Evolutionary conservation across 768 basidiomycete species (phyloP), one percentile per base, ranked within the genome.

Genomic region (Termitomyces sp.): DNA sequence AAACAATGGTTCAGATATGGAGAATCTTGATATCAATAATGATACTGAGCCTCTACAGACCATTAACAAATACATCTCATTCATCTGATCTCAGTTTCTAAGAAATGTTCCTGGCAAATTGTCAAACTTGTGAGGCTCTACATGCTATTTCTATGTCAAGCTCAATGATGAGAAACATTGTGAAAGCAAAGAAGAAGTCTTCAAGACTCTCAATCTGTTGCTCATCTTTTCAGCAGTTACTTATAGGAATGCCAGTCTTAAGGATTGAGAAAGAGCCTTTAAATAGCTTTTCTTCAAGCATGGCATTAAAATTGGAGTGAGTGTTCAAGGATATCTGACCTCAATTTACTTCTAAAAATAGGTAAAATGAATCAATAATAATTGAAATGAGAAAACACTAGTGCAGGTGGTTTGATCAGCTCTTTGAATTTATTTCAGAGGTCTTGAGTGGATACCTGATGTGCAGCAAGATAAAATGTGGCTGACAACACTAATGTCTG

Each of bases 391-490:
- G n/a, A 13, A 13, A 16, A n/a, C 24, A 12, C 37, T 49, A 1
- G 24, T 43, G 4, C 1, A 40, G 37, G n/a, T 22, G 16, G 22
- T 43, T 43, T 4, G 42, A 22, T 42, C 9, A 10, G 4, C 2
- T 42, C 13, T 51, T 5, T 51, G 24, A 36, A 3, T 2, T 7
- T 8, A 22, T 0, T 9, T 51, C 5, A 10, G 22, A 8, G n/a
- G n/a, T 9, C 10, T 34, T 0, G 34, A 36, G 0, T 59, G 37
- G 53, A 59, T 59, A 12, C 53, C 46, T 1, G 16, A 59, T n/a
- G 34, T 53, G 7, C 44, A 36, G 5, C 58, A 59, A 20, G 53
- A 54, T 18, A 59, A 59, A 45, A 48, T 59, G 36, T 54, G 52
- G 58, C 34, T 36, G 1, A 59, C 53, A 13, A 5, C 44, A 45